phyloP scores from a whole-genome alignment of 2,329 filamentous ascomycete species.

The Neopestalotiopsis rosae region DNA sequence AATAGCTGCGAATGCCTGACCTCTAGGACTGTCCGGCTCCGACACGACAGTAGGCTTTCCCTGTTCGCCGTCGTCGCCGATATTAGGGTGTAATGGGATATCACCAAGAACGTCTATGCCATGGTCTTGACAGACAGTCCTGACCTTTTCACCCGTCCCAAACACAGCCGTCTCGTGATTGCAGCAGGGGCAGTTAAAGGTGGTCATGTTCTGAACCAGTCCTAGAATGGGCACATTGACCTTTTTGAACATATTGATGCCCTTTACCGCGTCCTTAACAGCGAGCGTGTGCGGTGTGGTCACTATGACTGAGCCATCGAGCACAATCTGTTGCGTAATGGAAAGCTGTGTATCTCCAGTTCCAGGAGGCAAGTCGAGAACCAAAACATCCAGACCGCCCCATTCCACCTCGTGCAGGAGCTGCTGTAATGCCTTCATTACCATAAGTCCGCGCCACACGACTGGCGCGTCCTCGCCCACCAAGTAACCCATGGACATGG shows the following conservation, averaged over 20 bases:
- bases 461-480: constrained; percentile 81
- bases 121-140: constrained; percentile 72
- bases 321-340: constrained; percentile 91
- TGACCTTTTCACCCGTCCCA: constrained; percentile 68
- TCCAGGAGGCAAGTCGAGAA: constrained; percentile 90
- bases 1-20: constrained; percentile 74
- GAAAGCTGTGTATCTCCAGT: constrained; percentile 96
- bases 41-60: constrained; percentile 91
- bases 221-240: constrained; percentile 82
- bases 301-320: constrained; percentile 87
- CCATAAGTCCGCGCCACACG: constrained; percentile 95
- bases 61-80: constrained; percentile 85
- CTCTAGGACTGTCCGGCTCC: constrained; percentile 77
- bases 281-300: constrained; percentile 94
- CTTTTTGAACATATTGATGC: constrained; percentile 90
- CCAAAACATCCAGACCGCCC: constrained; percentile 85
- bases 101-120: constrained; percentile 84
- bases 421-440: constrained; percentile 96
- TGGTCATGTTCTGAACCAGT: constrained; percentile 90
- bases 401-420: constrained; percentile 94
- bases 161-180: constrained; percentile 77
- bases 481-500: constrained; percentile 98
- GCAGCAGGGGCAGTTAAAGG: constrained; percentile 83
- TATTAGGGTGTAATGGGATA: constrained; percentile 83
- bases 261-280: constrained; percentile 88